Base-by-base conservation (phyloP, 2,329 filamentous ascomycete genomes). In the Myotisia sp. region DNA sequence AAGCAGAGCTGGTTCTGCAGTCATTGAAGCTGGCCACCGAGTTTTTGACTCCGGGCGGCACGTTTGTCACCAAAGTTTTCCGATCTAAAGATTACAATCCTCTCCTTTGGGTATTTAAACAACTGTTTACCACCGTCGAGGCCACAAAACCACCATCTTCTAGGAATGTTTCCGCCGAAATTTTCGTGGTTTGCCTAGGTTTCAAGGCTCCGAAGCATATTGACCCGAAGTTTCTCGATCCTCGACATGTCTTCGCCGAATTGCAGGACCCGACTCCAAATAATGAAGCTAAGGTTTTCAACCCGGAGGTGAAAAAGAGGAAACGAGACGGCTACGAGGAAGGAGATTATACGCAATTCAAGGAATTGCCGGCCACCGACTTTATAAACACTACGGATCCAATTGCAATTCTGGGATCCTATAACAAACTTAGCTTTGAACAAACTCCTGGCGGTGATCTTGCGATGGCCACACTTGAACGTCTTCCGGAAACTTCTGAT, bases 261-360 rank as follows among this genome's bases (percentile, higher is more conserved):
- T 64, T 94, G n/a, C 66, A 79, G 20, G 82, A 80, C 37, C 74
- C 81, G 2, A 79, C 78, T 0, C 84, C 85, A 1, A 98, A 95
- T 58, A 92, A 95, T 47, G 90, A 98, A 56, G 90, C 90, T 24
- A 93, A 92, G 56, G 90, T 98, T 2, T 98, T 87, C 67, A 94
- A 98, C 45, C 90, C 90, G 0, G 90, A 98, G 54, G 68, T 83
- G 52, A 98, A 95, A 70, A 98, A 94, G 73, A 69, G 90, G 38
- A 95, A 94, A 71, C 71, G 90, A 65, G 87, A 92, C 28, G 90
- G 90, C 67, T 98, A 98, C 45, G 87, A 95, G 45, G 90, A 98
- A 58, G 87, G 84, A 22, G 85, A 98, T 45, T 93, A 79, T 56
- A 87, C 76, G 3, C 83, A 93, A 48, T 92, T 80, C 65, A 92